phyloP scores from a whole-genome alignment of 345 rosid species.

The Schrenkiella parvula region DNA sequence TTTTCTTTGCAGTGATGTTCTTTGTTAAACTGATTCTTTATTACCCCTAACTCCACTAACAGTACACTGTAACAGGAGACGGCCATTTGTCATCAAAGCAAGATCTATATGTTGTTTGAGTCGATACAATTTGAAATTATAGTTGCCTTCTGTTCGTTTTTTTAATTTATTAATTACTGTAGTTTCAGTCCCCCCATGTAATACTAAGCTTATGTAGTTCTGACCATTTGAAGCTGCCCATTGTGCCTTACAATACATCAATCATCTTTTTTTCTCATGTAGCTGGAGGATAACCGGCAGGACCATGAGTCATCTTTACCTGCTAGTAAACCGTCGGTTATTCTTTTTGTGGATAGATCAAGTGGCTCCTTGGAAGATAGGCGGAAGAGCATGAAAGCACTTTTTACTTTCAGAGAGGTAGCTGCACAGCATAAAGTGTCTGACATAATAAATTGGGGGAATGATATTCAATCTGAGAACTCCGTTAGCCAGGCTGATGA shows the following conservation, averaged over 20 bases:
- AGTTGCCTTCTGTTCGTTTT: neutral
- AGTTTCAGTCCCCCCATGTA: neutral
- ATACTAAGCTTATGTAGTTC: neutral
- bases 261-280: constrained; percentile 25
- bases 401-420: constrained; percentile 57
- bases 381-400: constrained; percentile 61
- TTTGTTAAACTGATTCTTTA: neutral
- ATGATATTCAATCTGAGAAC: constrained; percentile 31
- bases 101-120: constrained; percentile 3
- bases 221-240: neutral
- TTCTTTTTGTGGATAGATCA: constrained; percentile 87
- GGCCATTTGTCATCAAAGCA: neutral
- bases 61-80: neutral
- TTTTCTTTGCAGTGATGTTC: neutral
- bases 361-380: constrained; percentile 50
- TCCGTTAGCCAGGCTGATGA: constrained; percentile 36
- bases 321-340: constrained; percentile 62
- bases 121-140: neutral
- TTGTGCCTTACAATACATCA: neutral
- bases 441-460: constrained; percentile 30
- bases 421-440: constrained; percentile 43
- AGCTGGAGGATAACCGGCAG: constrained; percentile 59
- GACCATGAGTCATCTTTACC: constrained; percentile 54
- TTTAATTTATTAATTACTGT: neutral
- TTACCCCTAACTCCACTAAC: neutral